Evolutionary conservation across 495 filamentous ascomycete genomes (phyloP).

Genomic region (Penicillium alfredii): DNA sequence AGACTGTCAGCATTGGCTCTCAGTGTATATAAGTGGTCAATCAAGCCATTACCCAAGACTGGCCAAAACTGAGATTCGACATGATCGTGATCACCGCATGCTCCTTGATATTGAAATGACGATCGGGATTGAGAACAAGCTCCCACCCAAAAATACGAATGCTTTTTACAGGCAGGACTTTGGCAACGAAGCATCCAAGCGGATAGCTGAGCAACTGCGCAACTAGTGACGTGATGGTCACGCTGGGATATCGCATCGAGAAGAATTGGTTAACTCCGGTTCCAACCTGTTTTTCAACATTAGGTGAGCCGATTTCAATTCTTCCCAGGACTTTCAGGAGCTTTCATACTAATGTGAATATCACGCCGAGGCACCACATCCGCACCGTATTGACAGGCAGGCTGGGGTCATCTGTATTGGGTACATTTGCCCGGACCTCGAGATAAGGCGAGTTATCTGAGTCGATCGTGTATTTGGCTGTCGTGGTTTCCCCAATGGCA

Average conservation of each 20-base stretch:
- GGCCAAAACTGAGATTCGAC: conserved; percentile 30
- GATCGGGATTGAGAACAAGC: conserved; percentile 45
- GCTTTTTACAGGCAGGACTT: conserved; percentile 40
- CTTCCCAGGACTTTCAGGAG: not conserved
- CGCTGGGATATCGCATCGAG: conserved; percentile 68
- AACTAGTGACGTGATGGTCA: conserved; percentile 53
- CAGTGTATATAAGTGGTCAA: not conserved
- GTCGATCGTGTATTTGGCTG: conserved; percentile 10
- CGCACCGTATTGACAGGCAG: conserved; percentile 57
- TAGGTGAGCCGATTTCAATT: not conserved
- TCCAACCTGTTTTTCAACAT: not conserved
- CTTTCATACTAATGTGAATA: conserved; percentile 51
- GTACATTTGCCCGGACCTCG: conserved; percentile 40
- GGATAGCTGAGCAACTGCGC: conserved; percentile 63
- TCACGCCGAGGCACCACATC: conserved; percentile 56
- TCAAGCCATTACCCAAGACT: not conserved
- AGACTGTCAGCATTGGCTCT: conserved; percentile 28
- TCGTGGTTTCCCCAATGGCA: conserved; percentile 10
- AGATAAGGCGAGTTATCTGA: conserved; percentile 37
- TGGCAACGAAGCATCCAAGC: conserved; percentile 36
- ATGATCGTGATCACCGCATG: conserved; percentile 56
- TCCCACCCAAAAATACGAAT: conserved; percentile 44
- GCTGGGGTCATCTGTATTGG: conserved; percentile 47
- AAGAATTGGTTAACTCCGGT: conserved; percentile 60
- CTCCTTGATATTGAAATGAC: conserved; percentile 47